phyloP scores from a whole-genome alignment of 805 yeast genomes.

The Wickerhamomyces pijperi region DNA sequence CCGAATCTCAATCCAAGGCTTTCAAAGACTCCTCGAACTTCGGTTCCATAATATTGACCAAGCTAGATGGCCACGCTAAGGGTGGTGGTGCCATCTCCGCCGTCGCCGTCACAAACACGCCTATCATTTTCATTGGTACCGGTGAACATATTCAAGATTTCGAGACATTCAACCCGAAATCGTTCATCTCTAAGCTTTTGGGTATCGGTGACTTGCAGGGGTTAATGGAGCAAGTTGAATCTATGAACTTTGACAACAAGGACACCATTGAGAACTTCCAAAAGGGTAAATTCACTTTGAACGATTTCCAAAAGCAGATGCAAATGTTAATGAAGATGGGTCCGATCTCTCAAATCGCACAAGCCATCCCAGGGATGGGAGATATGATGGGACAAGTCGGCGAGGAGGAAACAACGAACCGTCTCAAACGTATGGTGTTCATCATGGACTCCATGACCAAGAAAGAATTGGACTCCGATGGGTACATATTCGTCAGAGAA shows the following conservation, averaged over 20 bases:
- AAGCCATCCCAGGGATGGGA: conserved; percentile 90
- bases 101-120: conserved; percentile 93
- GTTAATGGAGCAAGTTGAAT: conserved; percentile 85
- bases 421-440: conserved; percentile 79
- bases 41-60: conserved; percentile 90
- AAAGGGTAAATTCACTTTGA: conserved; percentile 87
- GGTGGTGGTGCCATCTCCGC: conserved; percentile 99
- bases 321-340: conserved; percentile 95
- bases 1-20: conserved; percentile 88
- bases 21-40: conserved; percentile 88
- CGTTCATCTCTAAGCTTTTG: conserved; percentile 80
- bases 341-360: conserved; percentile 85
- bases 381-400: conserved; percentile 80
- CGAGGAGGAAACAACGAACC: conserved; percentile 81
- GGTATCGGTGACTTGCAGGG: conserved; percentile 96
- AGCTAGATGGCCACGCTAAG: conserved; percentile 97
- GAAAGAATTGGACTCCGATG: conserved; percentile 84
- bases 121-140: conserved; percentile 92
- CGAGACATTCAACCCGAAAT: conserved; percentile 81
- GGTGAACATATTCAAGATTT: conserved; percentile 94
- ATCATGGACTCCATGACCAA: conserved; percentile 95
- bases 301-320: conserved; percentile 92
- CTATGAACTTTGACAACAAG: conserved; percentile 79
- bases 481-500: conserved; percentile 63
- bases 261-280: conserved; percentile 85